These are phyloP conservation scores for Myxozyma sirexii DNA, from an alignment of 805 yeast genomes.

Conservation along the genomic window DNA sequence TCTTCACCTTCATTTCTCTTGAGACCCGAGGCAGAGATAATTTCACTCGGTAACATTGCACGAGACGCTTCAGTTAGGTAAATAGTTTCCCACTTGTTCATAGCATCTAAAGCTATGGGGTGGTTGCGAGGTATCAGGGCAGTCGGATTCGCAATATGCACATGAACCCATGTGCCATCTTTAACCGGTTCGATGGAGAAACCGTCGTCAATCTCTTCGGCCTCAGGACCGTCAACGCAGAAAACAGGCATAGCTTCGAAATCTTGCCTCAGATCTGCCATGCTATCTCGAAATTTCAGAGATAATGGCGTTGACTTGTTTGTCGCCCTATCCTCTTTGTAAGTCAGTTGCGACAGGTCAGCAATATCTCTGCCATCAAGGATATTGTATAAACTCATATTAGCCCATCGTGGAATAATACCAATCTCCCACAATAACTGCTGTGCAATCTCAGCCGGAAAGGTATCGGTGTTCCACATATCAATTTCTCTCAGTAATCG, in stretches of 20 bases:
- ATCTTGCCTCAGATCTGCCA: conserved; percentile 24
- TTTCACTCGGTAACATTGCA: conserved; percentile 68
- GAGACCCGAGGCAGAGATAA: conserved; percentile 13
- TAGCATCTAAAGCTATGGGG: conserved; percentile 57
- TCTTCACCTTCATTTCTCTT: conserved; percentile 30
- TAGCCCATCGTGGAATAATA: conserved; percentile 32
- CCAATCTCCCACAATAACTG: conserved; percentile 35
- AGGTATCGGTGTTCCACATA: conserved; percentile 13
- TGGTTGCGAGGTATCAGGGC: conserved; percentile 54
- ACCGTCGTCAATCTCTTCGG: conserved; percentile 95
- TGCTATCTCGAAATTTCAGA: conserved; percentile 4
- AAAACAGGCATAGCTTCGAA: conserved; percentile 55
- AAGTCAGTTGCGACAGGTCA: neutral
- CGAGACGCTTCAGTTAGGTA: conserved; percentile 69
- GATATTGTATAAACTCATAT: conserved; percentile 9
- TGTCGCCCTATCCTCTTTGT: neutral
- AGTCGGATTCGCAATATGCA: conserved; percentile 88
- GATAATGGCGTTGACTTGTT: neutral
- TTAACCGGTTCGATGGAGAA: conserved; percentile 55
- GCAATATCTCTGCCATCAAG: conserved; percentile 4
- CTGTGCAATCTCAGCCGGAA: neutral
- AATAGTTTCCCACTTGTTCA: conserved; percentile 62
- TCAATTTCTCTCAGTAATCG: conserved; percentile 20
- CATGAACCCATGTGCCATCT: conserved; percentile 50
- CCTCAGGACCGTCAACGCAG: conserved; percentile 79